phyloP scores from a whole-genome alignment of 257 asterid genomes.

The Primulina huaijiensis region DNA sequence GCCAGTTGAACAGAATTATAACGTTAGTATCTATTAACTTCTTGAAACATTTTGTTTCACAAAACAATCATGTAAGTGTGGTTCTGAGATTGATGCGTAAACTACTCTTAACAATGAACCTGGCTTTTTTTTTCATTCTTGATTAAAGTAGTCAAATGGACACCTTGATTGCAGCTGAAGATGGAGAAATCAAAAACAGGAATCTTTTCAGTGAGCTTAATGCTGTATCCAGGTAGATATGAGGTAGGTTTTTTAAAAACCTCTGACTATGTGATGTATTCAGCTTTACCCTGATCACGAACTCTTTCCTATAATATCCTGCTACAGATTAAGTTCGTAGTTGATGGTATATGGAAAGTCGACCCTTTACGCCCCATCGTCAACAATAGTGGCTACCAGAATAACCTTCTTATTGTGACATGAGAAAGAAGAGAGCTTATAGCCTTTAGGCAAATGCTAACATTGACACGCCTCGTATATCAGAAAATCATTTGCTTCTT shows the following conservation, averaged over 20 bases:
- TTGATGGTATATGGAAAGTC: conserved; percentile 79
- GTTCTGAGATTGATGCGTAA: conserved; percentile 6
- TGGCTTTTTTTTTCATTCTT: background rate
- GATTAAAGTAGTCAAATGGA: background rate
- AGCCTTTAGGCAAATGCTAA: conserved; percentile 12
- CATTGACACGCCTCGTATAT: conserved; percentile 17
- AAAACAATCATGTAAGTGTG: background rate
- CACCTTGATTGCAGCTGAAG: conserved; percentile 67
- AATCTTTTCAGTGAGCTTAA: conserved; percentile 53
- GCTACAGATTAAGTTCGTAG: conserved; percentile 83
- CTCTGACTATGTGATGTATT: background rate
- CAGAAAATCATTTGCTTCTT: background rate
- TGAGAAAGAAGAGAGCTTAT: conserved; percentile 25
- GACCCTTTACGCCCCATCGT: conserved; percentile 76
- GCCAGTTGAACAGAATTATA: background rate
- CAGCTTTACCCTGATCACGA: conserved; percentile 4
- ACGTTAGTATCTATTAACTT: background rate
- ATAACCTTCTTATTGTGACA: conserved; percentile 59
- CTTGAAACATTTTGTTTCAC: background rate
- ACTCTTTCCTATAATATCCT: background rate
- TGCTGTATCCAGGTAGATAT: conserved; percentile 85
- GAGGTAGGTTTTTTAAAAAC: conserved; percentile 49
- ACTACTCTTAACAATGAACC: conserved; percentile 1
- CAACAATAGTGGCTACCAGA: conserved; percentile 56
- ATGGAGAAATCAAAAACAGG: conserved; percentile 73